Base-by-base conservation (phyloP, 1,284 basidiomycete species). In the Acaromyces ingoldii region DNA sequence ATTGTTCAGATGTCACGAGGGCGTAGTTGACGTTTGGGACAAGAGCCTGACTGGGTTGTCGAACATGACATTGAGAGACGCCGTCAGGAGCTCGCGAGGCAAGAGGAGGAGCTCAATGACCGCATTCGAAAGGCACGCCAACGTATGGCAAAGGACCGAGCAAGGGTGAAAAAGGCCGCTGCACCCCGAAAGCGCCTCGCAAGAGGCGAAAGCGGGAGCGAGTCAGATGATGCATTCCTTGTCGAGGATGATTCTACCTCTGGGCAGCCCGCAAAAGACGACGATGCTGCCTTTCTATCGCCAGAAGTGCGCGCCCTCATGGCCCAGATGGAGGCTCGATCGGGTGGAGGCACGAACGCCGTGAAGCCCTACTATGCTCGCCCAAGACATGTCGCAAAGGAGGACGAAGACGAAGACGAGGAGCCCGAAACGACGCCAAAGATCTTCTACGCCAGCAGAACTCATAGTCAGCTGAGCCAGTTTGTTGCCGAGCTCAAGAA, bases 401-500 rank as follows among this genome's bases (percentile, higher is more conserved):
- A 49, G 1, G 76, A 76, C 21, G 74, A 77, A 5, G 62, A 60
- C 17, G 53, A 60, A 26, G 54, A 63, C 15, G 58, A 58, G 11
- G 56, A 62, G 33, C 46, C 66, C 79, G 81, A 63, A 34, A 67
- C 63, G 9, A 57, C 51, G 15, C 74, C 71, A 19, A 62, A 74
- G 26, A 85, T 98, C 51, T 92, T 86, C 73, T 96, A 92, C 73
- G 88, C 91, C 0, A 96, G 92, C 0, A 82, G 95, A 26, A 98
- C 93, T 0, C 93, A 98, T 76, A 91, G 89, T 2, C 93, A 98
- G 71, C 82, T 98, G 2, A 82, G 89, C 1, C 93, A 98, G 74
- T 83, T 97, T 11, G 81, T 93, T 10, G 84, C 86, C 4, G 95
- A 98, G 75, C 80, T 97, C 6, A 81, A 81, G 33, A 89, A 86